phyloP scores from a whole-genome alignment of 441 rosid species.

The Erodium texanum region DNA sequence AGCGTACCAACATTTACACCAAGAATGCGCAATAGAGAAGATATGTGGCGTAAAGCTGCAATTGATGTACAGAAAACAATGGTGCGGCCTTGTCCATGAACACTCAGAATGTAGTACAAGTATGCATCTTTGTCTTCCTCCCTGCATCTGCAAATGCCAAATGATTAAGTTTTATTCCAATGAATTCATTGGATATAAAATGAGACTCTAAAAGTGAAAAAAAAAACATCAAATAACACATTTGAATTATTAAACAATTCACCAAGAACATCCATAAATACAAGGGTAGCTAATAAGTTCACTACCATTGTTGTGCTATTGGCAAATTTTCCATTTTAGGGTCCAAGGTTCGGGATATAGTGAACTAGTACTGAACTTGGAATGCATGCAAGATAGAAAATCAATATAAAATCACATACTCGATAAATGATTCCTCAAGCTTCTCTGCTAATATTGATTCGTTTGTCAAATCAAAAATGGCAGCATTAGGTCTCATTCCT shows the following conservation, averaged over 20 bases:
- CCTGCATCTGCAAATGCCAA: constrained; percentile 49
- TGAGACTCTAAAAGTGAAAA: neutral
- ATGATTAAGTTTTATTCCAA: constrained; percentile 17
- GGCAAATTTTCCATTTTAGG: neutral
- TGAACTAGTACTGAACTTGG: too few relatives aligned
- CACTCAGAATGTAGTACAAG: constrained; percentile 75
- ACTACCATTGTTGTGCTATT: neutral
- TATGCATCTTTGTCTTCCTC: constrained; percentile 89
- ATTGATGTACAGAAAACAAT: constrained; percentile 95
- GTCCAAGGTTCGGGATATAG: neutral
- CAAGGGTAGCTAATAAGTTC: constrained; percentile 5
- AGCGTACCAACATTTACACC: constrained; percentile 66
- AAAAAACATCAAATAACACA: neutral
- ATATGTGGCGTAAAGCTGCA: constrained; percentile 82
- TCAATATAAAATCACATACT: constrained; percentile 36
- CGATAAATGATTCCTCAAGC: constrained; percentile 85
- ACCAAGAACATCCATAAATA: neutral
- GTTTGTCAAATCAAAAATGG: constrained; percentile 82
- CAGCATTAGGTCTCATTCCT: constrained; percentile 77
- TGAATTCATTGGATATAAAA: neutral
- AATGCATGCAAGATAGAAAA: too few relatives aligned
- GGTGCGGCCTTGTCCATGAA: constrained; percentile 90
- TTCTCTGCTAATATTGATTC: constrained; percentile 60
- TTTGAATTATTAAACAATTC: neutral
- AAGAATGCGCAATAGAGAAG: constrained; percentile 68